A percentile compares a stretch with the other conserved stretches of the same genome.
These are phyloP conservation scores for Beta corolliflora DNA, from an alignment of 179 eudicot species.

Conservation along the genomic window DNA sequence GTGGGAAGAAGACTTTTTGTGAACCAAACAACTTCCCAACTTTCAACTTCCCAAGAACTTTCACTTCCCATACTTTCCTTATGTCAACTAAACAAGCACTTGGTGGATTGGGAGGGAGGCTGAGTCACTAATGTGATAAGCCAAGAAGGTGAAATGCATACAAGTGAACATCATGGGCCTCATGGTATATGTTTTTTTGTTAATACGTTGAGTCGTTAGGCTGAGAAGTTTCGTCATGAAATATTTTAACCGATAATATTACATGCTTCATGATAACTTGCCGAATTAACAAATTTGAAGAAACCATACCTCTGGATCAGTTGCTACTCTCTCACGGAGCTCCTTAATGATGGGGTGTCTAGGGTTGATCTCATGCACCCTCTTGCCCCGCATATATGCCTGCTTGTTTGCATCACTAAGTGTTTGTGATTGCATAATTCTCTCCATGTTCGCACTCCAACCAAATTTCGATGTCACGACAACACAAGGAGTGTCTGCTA, in stretches of 20 bases:
- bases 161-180: background rate
- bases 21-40: too few species aligned
- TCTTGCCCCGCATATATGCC: constrained; percentile 94
- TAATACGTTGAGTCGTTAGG: background rate
- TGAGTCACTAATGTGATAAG: background rate
- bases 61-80: background rate
- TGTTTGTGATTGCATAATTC: constrained; percentile 96
- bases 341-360: constrained; percentile 95
- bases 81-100: background rate
- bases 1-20: too few species aligned
- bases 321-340: constrained; percentile 78
- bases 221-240: background rate
- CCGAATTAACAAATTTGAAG: background rate
- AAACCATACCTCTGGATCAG: constrained; percentile 75
- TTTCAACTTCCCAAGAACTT: too few species aligned
- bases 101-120: background rate
- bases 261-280: background rate
- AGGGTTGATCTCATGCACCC: constrained; percentile 96
- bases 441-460: constrained; percentile 98
- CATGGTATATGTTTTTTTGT: background rate
- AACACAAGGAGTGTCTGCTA: constrained; percentile 93
- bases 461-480: constrained; percentile 96
- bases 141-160: background rate
- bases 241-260: too few species aligned
- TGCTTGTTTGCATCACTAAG: constrained; percentile 87